These are phyloP conservation scores for Cyclanthera cordifolia DNA, from an alignment of 306 rosid species.

Conservation along the genomic window DNA sequence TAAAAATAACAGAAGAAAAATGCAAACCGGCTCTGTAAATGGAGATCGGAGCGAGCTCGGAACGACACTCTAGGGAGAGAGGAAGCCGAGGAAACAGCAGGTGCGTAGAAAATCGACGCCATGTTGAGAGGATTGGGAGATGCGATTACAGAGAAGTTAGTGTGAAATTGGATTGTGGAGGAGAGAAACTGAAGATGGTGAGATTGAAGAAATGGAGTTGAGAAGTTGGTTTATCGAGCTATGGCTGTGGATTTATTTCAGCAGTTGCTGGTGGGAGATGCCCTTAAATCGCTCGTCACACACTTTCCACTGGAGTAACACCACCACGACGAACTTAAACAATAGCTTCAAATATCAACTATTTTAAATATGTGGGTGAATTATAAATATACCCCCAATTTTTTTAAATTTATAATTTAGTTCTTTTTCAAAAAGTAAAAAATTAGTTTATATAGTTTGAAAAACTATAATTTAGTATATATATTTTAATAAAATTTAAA, in stretches of 20 bases:
- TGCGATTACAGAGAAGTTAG: background rate
- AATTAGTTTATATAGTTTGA: too few species aligned
- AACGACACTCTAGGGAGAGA: constrained; percentile 23
- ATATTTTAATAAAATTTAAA: too few species aligned
- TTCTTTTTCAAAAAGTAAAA: too few species aligned
- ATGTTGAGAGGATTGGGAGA: constrained; percentile 18
- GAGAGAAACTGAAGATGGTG: background rate
- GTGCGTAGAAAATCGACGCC: constrained; percentile 50
- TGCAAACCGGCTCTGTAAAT: constrained; percentile 37
- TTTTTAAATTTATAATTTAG: too few species aligned
- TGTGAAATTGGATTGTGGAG: background rate
- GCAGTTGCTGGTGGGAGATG: too few species aligned
- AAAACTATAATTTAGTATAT: too few species aligned
- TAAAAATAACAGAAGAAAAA: background rate
- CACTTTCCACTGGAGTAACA: background rate
- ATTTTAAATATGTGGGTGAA: too few species aligned
- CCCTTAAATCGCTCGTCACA: background rate
- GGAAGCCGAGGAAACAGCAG: constrained; percentile 31
- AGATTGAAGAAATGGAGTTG: background rate
- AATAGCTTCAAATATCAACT: too few species aligned
- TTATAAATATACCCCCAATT: too few species aligned
- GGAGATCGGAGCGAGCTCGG: constrained; percentile 28
- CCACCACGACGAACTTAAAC: background rate
- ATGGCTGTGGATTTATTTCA: constrained; percentile 3
- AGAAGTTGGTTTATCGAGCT: background rate